A percentile compares a stretch with the other conserved stretches of the same genome.
Evolutionary conservation across 371 early-diverging fungal genomes (phyloP).

Genomic region (Mortierella sp.): DNA sequence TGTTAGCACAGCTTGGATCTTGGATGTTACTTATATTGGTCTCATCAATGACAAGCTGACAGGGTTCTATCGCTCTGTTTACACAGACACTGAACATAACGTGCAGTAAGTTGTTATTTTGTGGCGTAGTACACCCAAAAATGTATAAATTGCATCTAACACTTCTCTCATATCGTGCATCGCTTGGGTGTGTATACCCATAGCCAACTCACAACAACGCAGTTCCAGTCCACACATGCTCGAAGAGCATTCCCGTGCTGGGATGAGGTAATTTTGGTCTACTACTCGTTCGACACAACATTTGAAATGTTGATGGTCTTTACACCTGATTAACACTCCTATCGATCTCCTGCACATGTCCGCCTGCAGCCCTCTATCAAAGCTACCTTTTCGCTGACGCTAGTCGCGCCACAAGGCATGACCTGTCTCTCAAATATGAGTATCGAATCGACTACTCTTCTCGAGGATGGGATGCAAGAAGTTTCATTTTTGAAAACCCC

Average conservation of each 20-base stretch:
- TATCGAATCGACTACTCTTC: constrained; percentile 58
- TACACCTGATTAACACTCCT: background rate
- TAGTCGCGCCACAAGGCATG: constrained; percentile 76
- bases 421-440: constrained; percentile 92
- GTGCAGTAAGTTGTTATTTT: constrained; percentile 39
- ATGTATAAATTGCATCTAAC: too few species aligned
- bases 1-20: constrained; percentile 41
- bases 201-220: constrained; percentile 81
- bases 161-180: too few species aligned
- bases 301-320: too few species aligned
- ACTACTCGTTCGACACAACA: too few species aligned
- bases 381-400: constrained; percentile 89
- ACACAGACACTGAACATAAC: constrained; percentile 64
- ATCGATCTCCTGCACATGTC: background rate
- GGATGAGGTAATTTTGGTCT: constrained; percentile 72
- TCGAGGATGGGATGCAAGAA: constrained; percentile 55
- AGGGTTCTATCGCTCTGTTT: constrained; percentile 88
- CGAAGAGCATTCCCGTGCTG: constrained; percentile 94
- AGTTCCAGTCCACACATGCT: constrained; percentile 95
- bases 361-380: constrained; percentile 82
- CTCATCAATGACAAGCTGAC: constrained; percentile 84
- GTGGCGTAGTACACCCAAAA: background rate
- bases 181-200: too few species aligned
- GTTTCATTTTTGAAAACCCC: constrained; percentile 87
- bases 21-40: constrained; percentile 61